Conservation (phyloP, 345 rosid species). For the Cardamine chenopodiifolia region DNA sequence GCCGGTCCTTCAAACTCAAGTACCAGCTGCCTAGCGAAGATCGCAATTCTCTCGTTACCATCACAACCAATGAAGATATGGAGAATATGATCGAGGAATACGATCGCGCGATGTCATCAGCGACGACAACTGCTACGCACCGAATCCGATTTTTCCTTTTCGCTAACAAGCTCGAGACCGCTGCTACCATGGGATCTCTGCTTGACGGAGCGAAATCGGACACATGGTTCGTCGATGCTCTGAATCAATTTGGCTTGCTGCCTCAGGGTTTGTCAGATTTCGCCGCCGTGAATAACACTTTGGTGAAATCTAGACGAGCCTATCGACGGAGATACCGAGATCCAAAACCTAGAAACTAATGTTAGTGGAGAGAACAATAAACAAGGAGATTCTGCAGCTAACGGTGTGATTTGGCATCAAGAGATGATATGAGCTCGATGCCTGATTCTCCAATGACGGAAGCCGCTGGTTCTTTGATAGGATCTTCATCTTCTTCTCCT, state of each 20-base stretch:
- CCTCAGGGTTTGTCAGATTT: conserved; percentile 72
- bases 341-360: conserved; percentile 24
- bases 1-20: conserved; percentile 70
- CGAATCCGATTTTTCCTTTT: conserved; percentile 72
- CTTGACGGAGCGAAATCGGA: conserved; percentile 72
- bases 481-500: conserved; percentile 70
- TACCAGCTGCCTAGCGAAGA: conserved; percentile 90
- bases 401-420: conserved; percentile 35
- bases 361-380: conserved; percentile 43
- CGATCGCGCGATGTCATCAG: conserved; percentile 53
- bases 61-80: conserved; percentile 79
- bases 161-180: conserved; percentile 68
- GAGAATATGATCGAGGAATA: conserved; percentile 83
- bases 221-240: conserved; percentile 84
- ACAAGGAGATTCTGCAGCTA: conserved; percentile 12
- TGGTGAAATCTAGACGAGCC: conserved; percentile 60
- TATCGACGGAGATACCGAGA: conserved; percentile 33
- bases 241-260: conserved; percentile 64
- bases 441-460: conserved; percentile 64
- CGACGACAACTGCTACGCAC: conserved; percentile 42
- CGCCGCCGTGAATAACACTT: conserved; percentile 49
- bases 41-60: conserved; percentile 75
- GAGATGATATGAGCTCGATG: conserved; percentile 54
- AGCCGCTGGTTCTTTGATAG: conserved; percentile 53
- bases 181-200: conserved; percentile 71